Evolutionary conservation across 2,329 filamentous ascomycete genomes (phyloP).

Genomic region (Graphiopsis chlorocephala): DNA sequence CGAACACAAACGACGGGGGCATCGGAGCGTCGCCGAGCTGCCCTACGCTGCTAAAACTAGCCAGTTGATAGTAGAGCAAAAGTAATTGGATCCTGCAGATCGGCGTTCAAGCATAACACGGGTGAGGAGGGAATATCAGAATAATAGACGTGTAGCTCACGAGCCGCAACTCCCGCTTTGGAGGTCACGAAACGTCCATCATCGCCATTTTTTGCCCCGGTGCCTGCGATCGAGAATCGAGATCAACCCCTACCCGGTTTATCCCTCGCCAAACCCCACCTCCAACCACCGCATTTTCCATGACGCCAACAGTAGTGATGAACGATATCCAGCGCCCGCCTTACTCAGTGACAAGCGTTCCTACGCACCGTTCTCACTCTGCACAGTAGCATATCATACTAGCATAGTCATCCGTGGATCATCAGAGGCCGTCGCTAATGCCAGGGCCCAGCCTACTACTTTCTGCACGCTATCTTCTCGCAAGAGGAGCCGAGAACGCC

Average conservation of each 20-base stretch:
- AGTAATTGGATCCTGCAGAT: slow-evolving; percentile 5
- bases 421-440: background rate
- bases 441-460: background rate
- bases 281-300: background rate
- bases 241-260: background rate
- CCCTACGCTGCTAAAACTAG: slow-evolving; percentile 2
- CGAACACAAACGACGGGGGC: background rate
- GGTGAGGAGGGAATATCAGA: background rate
- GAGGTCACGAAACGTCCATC: background rate
- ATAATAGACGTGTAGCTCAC: background rate
- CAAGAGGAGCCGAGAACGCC: background rate
- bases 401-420: background rate
- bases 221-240: background rate
- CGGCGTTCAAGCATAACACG: background rate
- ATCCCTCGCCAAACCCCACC: background rate
- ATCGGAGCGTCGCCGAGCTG: background rate
- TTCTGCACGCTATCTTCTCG: slow-evolving; percentile 1
- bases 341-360: background rate
- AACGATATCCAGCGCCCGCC: background rate
- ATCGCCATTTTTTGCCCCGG: background rate
- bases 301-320: background rate
- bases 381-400: background rate
- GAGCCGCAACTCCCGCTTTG: background rate
- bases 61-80: background rate
- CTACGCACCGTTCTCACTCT: background rate